Evolutionary conservation across 2,329 filamentous ascomycete genomes (phyloP).

Genomic region (Colletotrichum eremochloae): DNA sequence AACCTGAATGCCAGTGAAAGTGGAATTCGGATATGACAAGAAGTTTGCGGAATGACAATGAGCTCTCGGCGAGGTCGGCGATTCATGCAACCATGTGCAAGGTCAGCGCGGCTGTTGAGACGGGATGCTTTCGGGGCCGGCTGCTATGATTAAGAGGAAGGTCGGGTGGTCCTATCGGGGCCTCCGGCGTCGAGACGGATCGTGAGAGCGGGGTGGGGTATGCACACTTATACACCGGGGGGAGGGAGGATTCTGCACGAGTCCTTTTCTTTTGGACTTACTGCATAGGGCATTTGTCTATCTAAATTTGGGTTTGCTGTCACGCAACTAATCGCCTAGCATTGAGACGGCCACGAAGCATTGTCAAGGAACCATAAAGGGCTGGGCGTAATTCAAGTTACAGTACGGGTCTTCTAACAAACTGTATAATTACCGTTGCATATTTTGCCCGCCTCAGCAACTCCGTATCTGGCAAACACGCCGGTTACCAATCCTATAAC

Average conservation of each 20-base stretch:
- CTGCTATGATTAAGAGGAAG: neutral
- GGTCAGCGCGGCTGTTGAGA: neutral
- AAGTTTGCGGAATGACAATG: neutral
- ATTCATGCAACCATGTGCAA: neutral
- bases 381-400: neutral
- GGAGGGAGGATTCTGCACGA: no score
- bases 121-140: neutral
- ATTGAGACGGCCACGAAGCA: neutral
- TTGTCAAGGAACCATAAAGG: neutral
- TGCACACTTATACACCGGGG: neutral
- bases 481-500: neutral
- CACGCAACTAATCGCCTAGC: neutral
- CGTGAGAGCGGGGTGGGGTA: neutral
- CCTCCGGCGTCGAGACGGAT: neutral
- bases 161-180: neutral
- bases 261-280: neutral
- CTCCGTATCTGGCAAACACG: neutral
- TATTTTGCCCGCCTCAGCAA: neutral
- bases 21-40: neutral
- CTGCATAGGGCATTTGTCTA: neutral
- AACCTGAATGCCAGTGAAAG: neutral
- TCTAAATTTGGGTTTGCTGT: neutral
- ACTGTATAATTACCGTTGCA: neutral
- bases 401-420: neutral
- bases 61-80: neutral